Evolutionary conservation across 106 monocot genomes (phyloP).

Genomic region (Platanthera zijinensis): DNA sequence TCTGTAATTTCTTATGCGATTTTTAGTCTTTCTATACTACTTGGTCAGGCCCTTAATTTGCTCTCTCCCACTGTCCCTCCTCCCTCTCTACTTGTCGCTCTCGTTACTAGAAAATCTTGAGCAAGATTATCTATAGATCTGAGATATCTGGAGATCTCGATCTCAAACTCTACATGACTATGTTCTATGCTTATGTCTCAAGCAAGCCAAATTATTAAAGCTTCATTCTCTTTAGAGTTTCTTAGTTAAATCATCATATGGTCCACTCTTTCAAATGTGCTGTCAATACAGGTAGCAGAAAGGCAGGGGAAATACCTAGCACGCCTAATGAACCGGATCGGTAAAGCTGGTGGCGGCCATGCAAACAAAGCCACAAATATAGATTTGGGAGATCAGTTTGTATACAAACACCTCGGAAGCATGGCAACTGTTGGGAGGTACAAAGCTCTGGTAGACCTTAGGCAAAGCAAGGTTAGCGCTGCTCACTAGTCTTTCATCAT

Average conservation of each 20-base stretch:
- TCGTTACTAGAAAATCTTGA: no score
- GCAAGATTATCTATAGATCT: no score
- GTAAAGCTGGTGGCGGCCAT: constrained; percentile 56
- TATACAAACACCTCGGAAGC: constrained; percentile 89
- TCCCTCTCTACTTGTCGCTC: no score
- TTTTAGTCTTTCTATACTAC: not conserved
- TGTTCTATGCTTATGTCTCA: no score
- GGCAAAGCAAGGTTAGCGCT: constrained; percentile 77
- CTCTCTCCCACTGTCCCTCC: no score
- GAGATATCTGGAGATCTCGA: no score
- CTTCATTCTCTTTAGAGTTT: not conserved
- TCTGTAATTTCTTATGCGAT: not conserved
- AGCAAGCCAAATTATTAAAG: no score
- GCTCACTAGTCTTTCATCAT: not conserved
- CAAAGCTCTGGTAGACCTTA: constrained; percentile 93
- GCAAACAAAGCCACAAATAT: constrained; percentile 40
- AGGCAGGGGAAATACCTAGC: constrained; percentile 92
- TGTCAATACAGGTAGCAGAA: constrained; percentile 72
- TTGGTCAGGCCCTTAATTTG: not conserved
- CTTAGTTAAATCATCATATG: not conserved
- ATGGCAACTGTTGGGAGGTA: constrained; percentile 95
- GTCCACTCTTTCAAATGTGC: not conserved
- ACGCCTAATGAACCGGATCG: constrained; percentile 51
- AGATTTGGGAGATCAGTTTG: constrained; percentile 65
- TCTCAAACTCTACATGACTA: no score